phyloP scores from a whole-genome alignment of 345 rosid species.

The Syzygium grande region DNA sequence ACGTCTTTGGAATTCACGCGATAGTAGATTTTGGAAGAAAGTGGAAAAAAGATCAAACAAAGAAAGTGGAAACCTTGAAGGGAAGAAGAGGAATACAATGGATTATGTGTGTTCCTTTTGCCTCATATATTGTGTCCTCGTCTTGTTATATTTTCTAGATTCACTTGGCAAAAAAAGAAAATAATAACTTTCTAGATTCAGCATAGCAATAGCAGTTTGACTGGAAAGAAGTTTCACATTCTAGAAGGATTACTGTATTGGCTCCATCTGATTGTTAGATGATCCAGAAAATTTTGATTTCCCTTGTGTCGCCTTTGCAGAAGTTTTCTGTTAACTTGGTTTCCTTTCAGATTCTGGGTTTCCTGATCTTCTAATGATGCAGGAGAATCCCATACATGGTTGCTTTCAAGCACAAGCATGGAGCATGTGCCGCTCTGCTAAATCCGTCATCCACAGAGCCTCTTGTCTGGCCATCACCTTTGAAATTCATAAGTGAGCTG shows the following conservation, averaged over 20 bases:
- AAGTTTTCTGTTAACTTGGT: not conserved
- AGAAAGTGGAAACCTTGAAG: not conserved
- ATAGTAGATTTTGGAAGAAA: not conserved
- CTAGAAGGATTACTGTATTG: not conserved
- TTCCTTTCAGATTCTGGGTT: not conserved
- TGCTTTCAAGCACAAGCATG: slow-evolving; percentile 71
- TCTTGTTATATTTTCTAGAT: not conserved
- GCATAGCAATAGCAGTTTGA: not conserved
- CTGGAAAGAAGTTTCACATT: not conserved
- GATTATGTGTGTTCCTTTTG: not conserved
- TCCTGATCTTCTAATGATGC: slow-evolving; percentile 5
- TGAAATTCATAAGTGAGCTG: slow-evolving; percentile 92
- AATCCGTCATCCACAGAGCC: slow-evolving; percentile 95
- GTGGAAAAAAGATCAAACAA: not conserved
- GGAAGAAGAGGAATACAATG: not conserved
- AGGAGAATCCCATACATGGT: slow-evolving; percentile 88
- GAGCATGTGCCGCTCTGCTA: slow-evolving; percentile 82
- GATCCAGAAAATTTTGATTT: not conserved
- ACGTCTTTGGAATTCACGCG: not conserved
- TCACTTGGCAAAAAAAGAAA: not conserved
- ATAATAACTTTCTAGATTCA: not conserved
- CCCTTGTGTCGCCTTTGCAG: not conserved
- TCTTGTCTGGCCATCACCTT: slow-evolving; percentile 96
- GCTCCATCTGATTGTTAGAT: not conserved
- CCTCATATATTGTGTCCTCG: not conserved